phyloP scores from a whole-genome alignment of 495 filamentous ascomycete species.

The Wilcoxina mikolae region DNA sequence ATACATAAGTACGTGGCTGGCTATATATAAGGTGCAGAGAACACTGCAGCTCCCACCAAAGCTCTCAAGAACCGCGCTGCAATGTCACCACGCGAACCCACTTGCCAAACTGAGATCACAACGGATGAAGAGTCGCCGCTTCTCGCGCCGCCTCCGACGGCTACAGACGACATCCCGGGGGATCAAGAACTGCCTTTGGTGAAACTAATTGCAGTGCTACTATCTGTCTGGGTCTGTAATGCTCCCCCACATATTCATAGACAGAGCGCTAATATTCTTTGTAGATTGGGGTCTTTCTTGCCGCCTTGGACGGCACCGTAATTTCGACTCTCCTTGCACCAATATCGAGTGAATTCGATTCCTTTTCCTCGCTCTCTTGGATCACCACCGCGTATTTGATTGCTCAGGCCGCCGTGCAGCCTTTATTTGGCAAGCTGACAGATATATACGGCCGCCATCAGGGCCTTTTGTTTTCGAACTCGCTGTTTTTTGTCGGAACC shows the following conservation, averaged over 20 bases:
- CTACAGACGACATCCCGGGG: not conserved
- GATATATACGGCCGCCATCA: constrained; percentile 73
- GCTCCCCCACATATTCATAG: not conserved
- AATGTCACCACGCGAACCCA: too few relatives aligned
- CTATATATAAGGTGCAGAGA: too few relatives aligned
- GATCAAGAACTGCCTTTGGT: constrained; percentile 30
- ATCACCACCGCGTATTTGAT: constrained; percentile 82
- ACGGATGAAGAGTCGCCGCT: not conserved
- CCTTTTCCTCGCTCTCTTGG: constrained; percentile 76
- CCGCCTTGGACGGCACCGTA: constrained; percentile 68
- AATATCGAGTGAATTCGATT: constrained; percentile 73
- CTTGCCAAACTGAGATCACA: too few relatives aligned
- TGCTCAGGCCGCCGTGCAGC: constrained; percentile 76
- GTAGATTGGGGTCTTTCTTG: constrained; percentile 71
- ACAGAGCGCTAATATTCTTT: not conserved
- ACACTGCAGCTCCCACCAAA: too few relatives aligned
- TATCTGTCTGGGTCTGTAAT: constrained; percentile 39
- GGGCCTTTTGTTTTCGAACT: constrained; percentile 63
- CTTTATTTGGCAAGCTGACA: constrained; percentile 68
- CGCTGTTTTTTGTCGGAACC: constrained; percentile 68
- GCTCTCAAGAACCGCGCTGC: too few relatives aligned
- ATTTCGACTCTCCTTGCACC: constrained; percentile 75
- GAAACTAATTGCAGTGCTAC: constrained; percentile 34
- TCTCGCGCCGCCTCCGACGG: not conserved
- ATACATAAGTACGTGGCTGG: too few relatives aligned